Base-by-base conservation (phyloP, 768 basidiomycete species). In the Steccherinum ochraceum region DNA sequence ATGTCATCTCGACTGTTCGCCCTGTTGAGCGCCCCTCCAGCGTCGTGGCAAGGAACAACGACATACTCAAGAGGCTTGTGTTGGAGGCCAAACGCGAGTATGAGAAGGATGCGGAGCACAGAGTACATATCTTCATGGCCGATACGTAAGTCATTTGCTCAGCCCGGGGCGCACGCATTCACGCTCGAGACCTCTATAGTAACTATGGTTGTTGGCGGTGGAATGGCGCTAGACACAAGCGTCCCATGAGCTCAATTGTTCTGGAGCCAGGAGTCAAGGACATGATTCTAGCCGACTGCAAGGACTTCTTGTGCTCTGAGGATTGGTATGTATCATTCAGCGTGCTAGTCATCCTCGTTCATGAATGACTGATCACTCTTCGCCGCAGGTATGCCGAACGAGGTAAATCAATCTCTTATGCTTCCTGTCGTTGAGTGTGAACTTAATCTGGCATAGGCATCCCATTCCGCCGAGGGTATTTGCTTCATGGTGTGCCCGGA, bases 221-320 rank as follows among this genome's bases (percentile, higher is more conserved):
- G 85, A 92, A 89, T 58, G 90, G 89, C 40, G 86, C 89, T 4
- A 77, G 89, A 45, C 87, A 91, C 60, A 93, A 93, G 67, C 78
- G 90, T 25, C 90, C 91, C 0, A 86, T 93, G 84, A 88, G 85
- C 60, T 92, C 89, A n/a, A 92, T 93, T 54, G 89, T 93, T 12
- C 76, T 93, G 11, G 89, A 92, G 58, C 88, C 89, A 3, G 89
- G 87, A 40, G 88, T 92, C 7, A 91, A 91, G 61, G 91, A 93
- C 63, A 93, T 93, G 89, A 80, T 92, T 52, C 71, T 92, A 20
- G 79, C 83, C 10, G 90, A 93, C 66, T 91, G 89, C 73, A 88
- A 79, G 60, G 89, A 90, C 62, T 91, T 91, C 69, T 67, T 91
- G 61, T 75, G 76, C 46, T 90, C 89, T 16, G 89, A 92, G 61